These are phyloP conservation scores for Ramularia endophylla DNA, from an alignment of 2,329 filamentous ascomycete species.

Conservation along the genomic window DNA sequence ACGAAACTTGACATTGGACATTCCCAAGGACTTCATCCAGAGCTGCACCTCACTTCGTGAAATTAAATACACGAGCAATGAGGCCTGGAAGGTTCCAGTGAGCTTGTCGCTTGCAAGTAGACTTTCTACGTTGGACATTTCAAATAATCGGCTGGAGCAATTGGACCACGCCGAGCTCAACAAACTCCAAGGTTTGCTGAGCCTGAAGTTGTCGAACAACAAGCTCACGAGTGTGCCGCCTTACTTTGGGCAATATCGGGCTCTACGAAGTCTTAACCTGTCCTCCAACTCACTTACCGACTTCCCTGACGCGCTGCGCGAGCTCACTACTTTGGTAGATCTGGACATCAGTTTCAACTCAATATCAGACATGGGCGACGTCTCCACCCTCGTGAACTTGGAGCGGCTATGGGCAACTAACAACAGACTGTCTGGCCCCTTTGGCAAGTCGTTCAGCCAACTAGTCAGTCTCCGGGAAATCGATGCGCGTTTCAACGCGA, in stretches of 20 bases:
- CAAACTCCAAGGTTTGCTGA: constrained; percentile 68
- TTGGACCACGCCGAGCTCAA: constrained; percentile 79
- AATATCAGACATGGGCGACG: constrained; percentile 71
- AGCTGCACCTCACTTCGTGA: constrained; percentile 86
- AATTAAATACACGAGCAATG: constrained; percentile 94
- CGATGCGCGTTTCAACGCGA: constrained; percentile 88
- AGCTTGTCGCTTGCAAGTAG: constrained; percentile 76
- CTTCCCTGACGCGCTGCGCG: constrained; percentile 80
- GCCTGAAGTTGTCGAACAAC: constrained; percentile 92
- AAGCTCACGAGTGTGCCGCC: constrained; percentile 69
- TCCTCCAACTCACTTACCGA: constrained; percentile 86
- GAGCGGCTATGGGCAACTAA: constrained; percentile 95
- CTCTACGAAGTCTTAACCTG: constrained; percentile 77
- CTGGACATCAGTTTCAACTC: constrained; percentile 96
- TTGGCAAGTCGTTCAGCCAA: constrained; percentile 64
- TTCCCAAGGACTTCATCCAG: constrained; percentile 94
- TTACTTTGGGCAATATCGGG: constrained; percentile 76
- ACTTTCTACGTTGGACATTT: constrained; percentile 86
- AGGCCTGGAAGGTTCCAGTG: constrained; percentile 76
- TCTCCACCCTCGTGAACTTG: constrained; percentile 71
- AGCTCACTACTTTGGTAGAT: constrained; percentile 77
- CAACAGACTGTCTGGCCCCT: constrained; percentile 72
- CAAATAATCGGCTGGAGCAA: constrained; percentile 86
- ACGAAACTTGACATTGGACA: constrained; percentile 81
- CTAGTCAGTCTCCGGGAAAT: constrained; percentile 78